Evolutionary conservation across 2,329 filamentous ascomycete genomes (phyloP), one percentile per base, ranked within the genome.

Genomic region (Scolecobasidium constrictum): DNA sequence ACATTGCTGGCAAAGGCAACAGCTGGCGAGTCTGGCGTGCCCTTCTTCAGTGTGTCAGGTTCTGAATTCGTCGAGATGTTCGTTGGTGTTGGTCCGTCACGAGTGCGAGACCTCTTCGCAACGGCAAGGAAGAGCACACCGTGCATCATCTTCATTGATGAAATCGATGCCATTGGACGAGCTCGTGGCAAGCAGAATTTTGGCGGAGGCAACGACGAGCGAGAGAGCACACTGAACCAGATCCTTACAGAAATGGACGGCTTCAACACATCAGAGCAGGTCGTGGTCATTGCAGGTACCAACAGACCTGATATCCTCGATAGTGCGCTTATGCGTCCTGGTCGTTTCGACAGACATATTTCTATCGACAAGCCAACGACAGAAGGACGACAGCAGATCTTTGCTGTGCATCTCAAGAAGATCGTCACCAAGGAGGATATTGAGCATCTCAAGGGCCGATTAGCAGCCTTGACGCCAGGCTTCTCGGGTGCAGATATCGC

Each of bases 31-130:
- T 95, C 92, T 19, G 83, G 84, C 35, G 92, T 98, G 22, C 92
- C 92, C 1, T 98, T 98, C 73, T 98, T 88, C 74, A 94, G 86
- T 56, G 92, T 98, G 54, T 95, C 87, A 62, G 92, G 92, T 59
- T 98, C 92, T 38, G 92, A 98, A 61, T 98, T 98, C 58, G 90
- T 98, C 22, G 92, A 98, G 67, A 98, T 98, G 90, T 98, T 98
- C 59, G 92, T 98, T 40, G 92, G 92, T 77, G 92, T 98, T 47
- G 92, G 92, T 63, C 86, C 92, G 16, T 96, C 90, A 21, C 78
- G 92, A 64, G 92, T 98, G 40, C 80, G 92, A 54, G 92, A 98
- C 62, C 69, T 98, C 41, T 98, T 98, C 56, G 81, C 86, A 45
- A 94, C 86, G 53, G 92, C 92, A 15, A 79, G 92, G 46, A 96